A percentile compares a stretch with the other conserved stretches of the same genome.
These are phyloP conservation scores for Zalerion maritima DNA, from an alignment of 495 filamentous ascomycete genomes.

Conservation along the genomic window DNA sequence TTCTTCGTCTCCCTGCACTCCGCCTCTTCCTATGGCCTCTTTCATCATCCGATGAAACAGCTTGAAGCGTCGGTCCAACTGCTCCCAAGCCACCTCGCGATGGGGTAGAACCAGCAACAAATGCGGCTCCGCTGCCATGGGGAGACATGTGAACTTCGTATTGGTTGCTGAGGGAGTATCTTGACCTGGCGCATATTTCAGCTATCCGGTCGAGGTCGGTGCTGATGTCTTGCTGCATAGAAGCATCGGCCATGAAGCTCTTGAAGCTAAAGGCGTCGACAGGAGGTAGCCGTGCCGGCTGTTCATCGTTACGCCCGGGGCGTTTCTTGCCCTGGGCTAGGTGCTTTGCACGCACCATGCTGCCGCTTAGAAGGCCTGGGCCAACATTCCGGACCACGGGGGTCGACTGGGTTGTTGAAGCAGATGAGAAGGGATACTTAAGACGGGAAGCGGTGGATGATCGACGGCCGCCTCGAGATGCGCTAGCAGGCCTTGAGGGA, in stretches of 20 bases:
- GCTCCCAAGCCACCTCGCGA: conserved; percentile 4
- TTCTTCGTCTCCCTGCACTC: conserved; percentile 24
- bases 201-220: conserved; percentile 42
- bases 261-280: conserved; percentile 45
- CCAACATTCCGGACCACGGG: conserved; percentile 1
- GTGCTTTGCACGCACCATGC: conserved; percentile 1
- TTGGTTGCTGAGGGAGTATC: conserved; percentile 41
- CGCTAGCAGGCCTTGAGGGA: no score
- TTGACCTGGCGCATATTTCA: conserved; percentile 40
- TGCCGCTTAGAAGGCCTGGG: background rate
- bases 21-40: conserved; percentile 11
- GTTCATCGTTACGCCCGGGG: conserved; percentile 1
- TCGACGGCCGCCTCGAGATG: no score
- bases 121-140: conserved; percentile 31
- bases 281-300: conserved; percentile 27
- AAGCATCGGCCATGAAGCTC: conserved; percentile 33
- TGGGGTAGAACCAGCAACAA: conserved; percentile 11
- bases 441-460: conserved; percentile 7
- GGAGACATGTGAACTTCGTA: conserved; percentile 45
- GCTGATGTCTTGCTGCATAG: conserved; percentile 18
- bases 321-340: conserved; percentile 16
- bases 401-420: conserved; percentile 3
- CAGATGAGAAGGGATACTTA: conserved; percentile 3
- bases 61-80: conserved; percentile 32
- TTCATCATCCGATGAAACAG: conserved; percentile 34